phyloP scores from a whole-genome alignment of 192 early-diverging fungal genomes.

The Backusella mclennaniae region DNA sequence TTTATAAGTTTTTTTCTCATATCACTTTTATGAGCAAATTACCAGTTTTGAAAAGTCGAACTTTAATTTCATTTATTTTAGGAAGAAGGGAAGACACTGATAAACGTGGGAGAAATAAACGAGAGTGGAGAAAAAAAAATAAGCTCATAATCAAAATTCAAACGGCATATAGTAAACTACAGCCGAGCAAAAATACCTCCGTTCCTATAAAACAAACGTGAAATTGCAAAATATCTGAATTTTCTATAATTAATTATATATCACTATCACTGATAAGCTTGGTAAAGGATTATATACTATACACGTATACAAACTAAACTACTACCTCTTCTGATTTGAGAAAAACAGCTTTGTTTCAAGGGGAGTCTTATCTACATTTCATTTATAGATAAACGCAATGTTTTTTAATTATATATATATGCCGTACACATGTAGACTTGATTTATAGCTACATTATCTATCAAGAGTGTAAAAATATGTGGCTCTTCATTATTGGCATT shows the following conservation, averaged over 20 bases:
- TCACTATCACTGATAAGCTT: neutral
- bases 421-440: neutral
- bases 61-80: neutral
- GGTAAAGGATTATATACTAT: neutral
- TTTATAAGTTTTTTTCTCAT: neutral
- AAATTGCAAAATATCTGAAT: neutral
- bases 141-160: neutral
- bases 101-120: neutral
- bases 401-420: neutral
- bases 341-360: neutral
- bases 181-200: neutral
- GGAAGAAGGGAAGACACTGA: neutral
- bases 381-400: neutral
- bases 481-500: neutral
- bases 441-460: neutral
- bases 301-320: neutral
- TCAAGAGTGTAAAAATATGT: neutral
- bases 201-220: neutral
- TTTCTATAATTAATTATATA: neutral
- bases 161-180: neutral
- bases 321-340: neutral
- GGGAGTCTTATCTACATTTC: neutral
- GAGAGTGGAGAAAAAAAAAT: neutral
- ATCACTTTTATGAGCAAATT: neutral
- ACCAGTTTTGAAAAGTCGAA: neutral